Percentiles rank a stretch among this genome's conserved stretches.
phyloP scores from a whole-genome alignment of 1,284 basidiomycete species.

The Inonotus hispidus region DNA sequence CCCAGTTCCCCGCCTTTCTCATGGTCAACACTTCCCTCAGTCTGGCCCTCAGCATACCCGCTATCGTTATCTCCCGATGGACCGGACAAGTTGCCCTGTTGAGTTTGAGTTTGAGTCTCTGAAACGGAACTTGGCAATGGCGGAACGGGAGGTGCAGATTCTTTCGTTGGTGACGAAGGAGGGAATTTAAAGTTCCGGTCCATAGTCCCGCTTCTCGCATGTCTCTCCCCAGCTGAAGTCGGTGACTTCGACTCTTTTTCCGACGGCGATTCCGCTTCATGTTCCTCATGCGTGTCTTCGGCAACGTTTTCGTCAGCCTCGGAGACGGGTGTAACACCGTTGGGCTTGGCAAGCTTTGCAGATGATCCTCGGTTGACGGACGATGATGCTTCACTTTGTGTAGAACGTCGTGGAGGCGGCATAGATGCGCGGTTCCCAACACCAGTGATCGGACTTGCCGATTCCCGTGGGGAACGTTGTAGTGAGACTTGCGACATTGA shows the following conservation, averaged over 20 bases:
- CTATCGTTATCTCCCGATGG: slow-evolving; percentile 11
- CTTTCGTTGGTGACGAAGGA: slow-evolving; percentile 30
- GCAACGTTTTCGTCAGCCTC: slow-evolving; percentile 12
- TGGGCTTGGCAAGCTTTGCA: slow-evolving; percentile 20
- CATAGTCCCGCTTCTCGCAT: slow-evolving; percentile 59
- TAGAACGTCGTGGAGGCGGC: slow-evolving; percentile 45
- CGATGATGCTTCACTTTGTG: slow-evolving; percentile 30
- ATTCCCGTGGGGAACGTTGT: slow-evolving; percentile 35
- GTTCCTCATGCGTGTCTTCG: slow-evolving; percentile 32
- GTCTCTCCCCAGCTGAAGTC: slow-evolving; percentile 23
- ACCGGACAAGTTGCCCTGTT: slow-evolving; percentile 6
- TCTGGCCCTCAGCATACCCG: slow-evolving; percentile 1
- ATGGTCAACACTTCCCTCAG: background rate
- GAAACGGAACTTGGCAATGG: slow-evolving; percentile 19
- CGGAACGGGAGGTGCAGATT: slow-evolving; percentile 25
- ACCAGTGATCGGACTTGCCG: slow-evolving; percentile 17
- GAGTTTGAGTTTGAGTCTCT: slow-evolving; percentile 9
- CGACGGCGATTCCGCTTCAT: slow-evolving; percentile 26
- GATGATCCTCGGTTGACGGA: slow-evolving; percentile 34
- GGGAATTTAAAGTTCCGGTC: slow-evolving; percentile 76
- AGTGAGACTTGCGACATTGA: slow-evolving; percentile 71
- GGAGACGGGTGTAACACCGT: slow-evolving; percentile 18
- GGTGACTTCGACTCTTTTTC: slow-evolving; percentile 11
- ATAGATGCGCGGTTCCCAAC: slow-evolving; percentile 50
- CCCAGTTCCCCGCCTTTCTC: slow-evolving; percentile 14